Evolutionary conservation across 345 rosid genomes (phyloP).

Genomic region (Carallia pectinifolia): DNA sequence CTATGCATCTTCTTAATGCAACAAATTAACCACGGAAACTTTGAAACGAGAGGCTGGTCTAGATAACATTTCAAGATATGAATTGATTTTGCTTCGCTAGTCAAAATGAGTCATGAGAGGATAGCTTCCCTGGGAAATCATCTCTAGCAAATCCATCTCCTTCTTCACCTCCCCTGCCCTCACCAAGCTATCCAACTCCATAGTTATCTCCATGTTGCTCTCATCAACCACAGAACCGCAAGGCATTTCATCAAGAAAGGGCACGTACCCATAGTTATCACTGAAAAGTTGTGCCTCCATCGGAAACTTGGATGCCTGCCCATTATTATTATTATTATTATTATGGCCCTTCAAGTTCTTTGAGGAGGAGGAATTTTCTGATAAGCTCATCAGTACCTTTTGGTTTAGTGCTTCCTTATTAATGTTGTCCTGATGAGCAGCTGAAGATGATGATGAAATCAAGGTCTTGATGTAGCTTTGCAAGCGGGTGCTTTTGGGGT

Average conservation of each 20-base stretch:
- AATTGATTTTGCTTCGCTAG: background rate
- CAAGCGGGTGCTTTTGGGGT: conserved; percentile 12
- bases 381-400: background rate
- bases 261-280: conserved; percentile 11
- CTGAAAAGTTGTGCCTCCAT: conserved; percentile 5
- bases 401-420: background rate
- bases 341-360: background rate
- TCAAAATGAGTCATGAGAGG: background rate
- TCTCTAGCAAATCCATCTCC: conserved; percentile 43
- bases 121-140: conserved; percentile 24
- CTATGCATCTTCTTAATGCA: too few relatives aligned
- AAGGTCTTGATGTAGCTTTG: conserved; percentile 43
- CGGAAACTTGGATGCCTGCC: background rate
- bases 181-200: conserved; percentile 18
- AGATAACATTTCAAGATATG: background rate
- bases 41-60: background rate
- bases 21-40: background rate
- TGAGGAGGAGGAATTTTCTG: background rate
- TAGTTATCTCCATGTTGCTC: conserved; percentile 16
- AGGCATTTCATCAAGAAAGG: conserved; percentile 23
- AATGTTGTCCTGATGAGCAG: background rate
- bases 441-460: background rate
- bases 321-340: background rate
- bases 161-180: conserved; percentile 12
- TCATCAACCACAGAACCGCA: conserved; percentile 16